Evolutionary conservation across 176 grass and related monocot genomes (phyloP), one percentile per base, ranked within the genome.

Genomic region (Alopecurus myosuroides): DNA sequence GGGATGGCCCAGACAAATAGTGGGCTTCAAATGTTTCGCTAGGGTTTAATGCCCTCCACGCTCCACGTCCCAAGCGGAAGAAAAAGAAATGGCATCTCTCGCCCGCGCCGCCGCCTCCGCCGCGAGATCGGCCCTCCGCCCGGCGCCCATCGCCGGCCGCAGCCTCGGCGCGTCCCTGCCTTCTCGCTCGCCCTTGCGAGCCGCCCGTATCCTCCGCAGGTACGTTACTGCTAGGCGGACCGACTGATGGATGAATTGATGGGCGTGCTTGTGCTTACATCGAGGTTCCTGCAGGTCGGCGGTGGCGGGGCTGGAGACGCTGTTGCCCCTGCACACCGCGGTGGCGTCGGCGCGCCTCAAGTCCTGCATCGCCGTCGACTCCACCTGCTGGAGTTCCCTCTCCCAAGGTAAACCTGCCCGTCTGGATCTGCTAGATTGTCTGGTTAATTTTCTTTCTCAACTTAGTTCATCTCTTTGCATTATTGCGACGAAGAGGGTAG

Each of bases 341-440:
- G 63, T 94, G 58, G 87, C 87, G 6, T 83, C 73, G 33, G 84
- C 87, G 29, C 78, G 85, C 40, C 78, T 94, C 22, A 87, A 77
- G 72, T 94, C 92, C 30, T 94, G 76, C 85, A 80, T 92, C 63
- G 89, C 87, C 20, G 66, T 85, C 6, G 77, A 89, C 26, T 88
- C 81, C 15, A 80, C 87, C 2, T 94, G 81, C 67, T 94, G 89
- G 87, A 88, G 92, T 52, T 92, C 78, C 50, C 87, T 94, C 50
- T 94, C 84, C 10, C 87, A 94, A 89, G 89, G 84, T 91, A 31
- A 79, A 10, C 3, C 33, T 3, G 3, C 23, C 64, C 7, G 48
- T 4, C 22, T 61, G 37, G 29, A 63, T 74, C 4, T n/a, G 11
- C 33, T 62, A 12, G 72, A 11, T 42, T 40, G 7, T 40, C 39